Conservation (phyloP, 106 monocot genomes). For the Dendrobium huoshanense region DNA sequence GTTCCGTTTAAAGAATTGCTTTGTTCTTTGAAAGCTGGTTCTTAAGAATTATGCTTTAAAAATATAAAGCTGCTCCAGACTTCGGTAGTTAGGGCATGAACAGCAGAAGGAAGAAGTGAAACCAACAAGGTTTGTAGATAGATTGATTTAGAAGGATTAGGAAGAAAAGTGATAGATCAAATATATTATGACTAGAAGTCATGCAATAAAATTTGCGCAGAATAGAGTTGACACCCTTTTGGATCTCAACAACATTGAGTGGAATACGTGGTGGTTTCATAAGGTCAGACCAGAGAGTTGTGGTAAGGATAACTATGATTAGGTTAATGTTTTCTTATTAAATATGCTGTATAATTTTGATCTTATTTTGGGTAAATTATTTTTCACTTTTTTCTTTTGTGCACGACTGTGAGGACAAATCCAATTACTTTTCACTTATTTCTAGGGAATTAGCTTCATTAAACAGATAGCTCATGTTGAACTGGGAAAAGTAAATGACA, state of each 20-base stretch:
- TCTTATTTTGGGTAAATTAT: not conserved
- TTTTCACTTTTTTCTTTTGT: not conserved
- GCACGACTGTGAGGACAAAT: not conserved
- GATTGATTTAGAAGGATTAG: not conserved
- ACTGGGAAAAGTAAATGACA: not conserved
- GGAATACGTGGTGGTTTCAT: not conserved
- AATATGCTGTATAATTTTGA: not conserved
- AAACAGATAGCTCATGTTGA: not conserved
- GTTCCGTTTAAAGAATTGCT: not conserved
- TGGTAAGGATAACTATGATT: not conserved
- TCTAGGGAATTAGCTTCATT: not conserved
- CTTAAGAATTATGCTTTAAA: not conserved
- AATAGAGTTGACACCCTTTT: not conserved
- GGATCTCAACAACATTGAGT: not conserved
- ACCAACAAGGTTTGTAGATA: not conserved
- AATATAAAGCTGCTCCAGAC: not conserved
- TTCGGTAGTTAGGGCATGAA: not conserved
- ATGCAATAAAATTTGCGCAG: not conserved
- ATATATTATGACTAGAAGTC: not conserved
- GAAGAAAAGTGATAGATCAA: not conserved
- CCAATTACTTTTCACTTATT: not conserved
- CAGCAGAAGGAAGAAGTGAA: not conserved
- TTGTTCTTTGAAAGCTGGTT: not conserved
- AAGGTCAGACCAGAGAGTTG: not conserved
- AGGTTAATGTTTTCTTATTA: not conserved